Percentiles rank a stretch among this genome's conserved stretches.
These are phyloP conservation scores for Colletotrichum sp. DNA, from an alignment of 2,329 filamentous ascomycete species.

Conservation along the genomic window DNA sequence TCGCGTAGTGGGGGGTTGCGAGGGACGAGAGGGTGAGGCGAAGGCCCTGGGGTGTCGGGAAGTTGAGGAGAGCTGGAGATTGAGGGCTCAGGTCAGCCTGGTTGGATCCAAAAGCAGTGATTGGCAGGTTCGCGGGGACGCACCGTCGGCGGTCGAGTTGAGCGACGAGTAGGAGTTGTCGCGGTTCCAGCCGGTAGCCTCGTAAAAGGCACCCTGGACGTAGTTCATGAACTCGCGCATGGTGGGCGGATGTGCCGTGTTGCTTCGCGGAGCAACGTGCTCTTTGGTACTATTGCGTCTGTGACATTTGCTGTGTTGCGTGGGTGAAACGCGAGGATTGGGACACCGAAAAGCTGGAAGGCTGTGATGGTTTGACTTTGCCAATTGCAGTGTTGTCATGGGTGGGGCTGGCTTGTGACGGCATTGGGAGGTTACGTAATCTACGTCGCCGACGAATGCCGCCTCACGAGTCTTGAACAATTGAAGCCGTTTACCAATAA, in stretches of 20 bases:
- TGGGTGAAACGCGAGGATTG: neutral
- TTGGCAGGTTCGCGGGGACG: slow-evolving; percentile 21
- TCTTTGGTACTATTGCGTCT: neutral
- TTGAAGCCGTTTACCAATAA: neutral
- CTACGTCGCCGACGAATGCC: neutral
- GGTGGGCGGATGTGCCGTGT: slow-evolving; percentile 22
- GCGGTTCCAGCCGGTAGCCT: slow-evolving; percentile 84
- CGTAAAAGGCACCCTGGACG: slow-evolving; percentile 88
- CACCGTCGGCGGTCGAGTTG: slow-evolving; percentile 83
- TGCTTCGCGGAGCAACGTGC: slow-evolving; percentile 4
- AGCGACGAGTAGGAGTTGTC: slow-evolving; percentile 92
- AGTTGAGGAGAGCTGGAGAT: slow-evolving; percentile 78
- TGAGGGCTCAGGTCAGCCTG: neutral
- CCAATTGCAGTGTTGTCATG: neutral
- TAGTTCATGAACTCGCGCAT: slow-evolving; percentile 99
- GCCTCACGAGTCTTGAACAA: neutral
- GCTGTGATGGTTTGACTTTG: neutral
- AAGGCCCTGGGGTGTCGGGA: slow-evolving; percentile 82
- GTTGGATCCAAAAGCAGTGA: neutral
- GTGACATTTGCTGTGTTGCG: neutral
- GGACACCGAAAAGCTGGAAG: neutral
- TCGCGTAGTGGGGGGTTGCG: slow-evolving; percentile 90
- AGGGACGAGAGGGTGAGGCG: slow-evolving; percentile 90
- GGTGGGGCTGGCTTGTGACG: neutral
- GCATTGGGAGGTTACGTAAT: neutral